These are phyloP conservation scores for Fusarium goolgardi DNA, from an alignment of 2,329 filamentous ascomycete genomes.

Conservation along the genomic window DNA sequence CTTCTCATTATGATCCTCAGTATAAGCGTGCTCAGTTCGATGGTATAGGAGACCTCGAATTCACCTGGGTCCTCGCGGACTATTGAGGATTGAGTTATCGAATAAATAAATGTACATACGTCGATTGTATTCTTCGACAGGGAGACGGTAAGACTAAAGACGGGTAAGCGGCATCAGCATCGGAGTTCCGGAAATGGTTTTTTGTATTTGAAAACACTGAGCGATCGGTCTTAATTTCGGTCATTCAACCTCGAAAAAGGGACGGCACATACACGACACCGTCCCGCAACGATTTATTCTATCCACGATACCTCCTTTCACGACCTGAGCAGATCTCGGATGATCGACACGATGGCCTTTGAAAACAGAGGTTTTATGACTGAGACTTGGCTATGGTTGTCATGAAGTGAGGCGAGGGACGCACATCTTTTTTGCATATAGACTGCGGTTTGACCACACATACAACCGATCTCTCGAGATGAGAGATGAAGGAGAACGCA, in stretches of 20 bases:
- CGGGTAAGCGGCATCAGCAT: conserved; percentile 50
- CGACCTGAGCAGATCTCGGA: neutral
- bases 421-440: conserved; percentile 44
- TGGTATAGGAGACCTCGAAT: conserved; percentile 52
- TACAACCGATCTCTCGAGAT: conserved; percentile 35
- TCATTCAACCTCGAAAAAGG: conserved; percentile 34
- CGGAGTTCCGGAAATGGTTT: conserved; percentile 49
- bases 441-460: conserved; percentile 41
- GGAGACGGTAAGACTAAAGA: conserved; percentile 41
- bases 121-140: conserved; percentile 31
- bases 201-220: conserved; percentile 41
- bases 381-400: conserved; percentile 2
- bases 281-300: conserved; percentile 20
- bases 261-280: conserved; percentile 30
- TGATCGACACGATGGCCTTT: conserved; percentile 30
- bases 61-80: conserved; percentile 29
- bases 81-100: conserved; percentile 34
- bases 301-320: conserved; percentile 1
- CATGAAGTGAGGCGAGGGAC: conserved; percentile 34
- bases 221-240: conserved; percentile 43
- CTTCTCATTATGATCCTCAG: conserved; percentile 96
- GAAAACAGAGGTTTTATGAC: conserved; percentile 29
- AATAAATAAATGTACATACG: conserved; percentile 43
- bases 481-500: conserved; percentile 30
- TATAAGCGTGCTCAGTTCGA: conserved; percentile 79